A percentile compares a stretch with the other conserved stretches of the same genome.
Conservation (phyloP, 176 grass and related monocot species). For the bread wheat (Triticum aestivum) region IWGSC_CS_RefSeq_v2.1 NC_057796.1:475056533-475057032, state of each 20-base stretch:
- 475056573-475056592: constrained; percentile 76
- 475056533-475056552: constrained; percentile 50
- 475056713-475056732: constrained; percentile 82
- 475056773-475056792: neutral
- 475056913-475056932: constrained; percentile 61
- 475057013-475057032: neutral
- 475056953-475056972: constrained; percentile 65
- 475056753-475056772: constrained; percentile 51
- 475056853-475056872: constrained; percentile 56
- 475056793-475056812: too few relatives aligned
- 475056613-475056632: constrained; percentile 91
- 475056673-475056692: constrained; percentile 38
- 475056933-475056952: constrained; percentile 50
- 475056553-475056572: constrained; percentile 29
- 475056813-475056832: neutral
- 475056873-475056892: constrained; percentile 27
- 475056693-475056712: constrained; percentile 97
- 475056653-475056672: constrained; percentile 42
- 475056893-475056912: constrained; percentile 71
- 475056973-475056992: neutral
- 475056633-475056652: constrained; percentile 74
- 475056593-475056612: constrained; percentile 94
- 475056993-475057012: neutral
- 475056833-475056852: constrained; percentile 55
- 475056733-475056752: constrained; percentile 73